phyloP scores from a whole-genome alignment of 345 rosid species.

The Salix purpurea region DNA sequence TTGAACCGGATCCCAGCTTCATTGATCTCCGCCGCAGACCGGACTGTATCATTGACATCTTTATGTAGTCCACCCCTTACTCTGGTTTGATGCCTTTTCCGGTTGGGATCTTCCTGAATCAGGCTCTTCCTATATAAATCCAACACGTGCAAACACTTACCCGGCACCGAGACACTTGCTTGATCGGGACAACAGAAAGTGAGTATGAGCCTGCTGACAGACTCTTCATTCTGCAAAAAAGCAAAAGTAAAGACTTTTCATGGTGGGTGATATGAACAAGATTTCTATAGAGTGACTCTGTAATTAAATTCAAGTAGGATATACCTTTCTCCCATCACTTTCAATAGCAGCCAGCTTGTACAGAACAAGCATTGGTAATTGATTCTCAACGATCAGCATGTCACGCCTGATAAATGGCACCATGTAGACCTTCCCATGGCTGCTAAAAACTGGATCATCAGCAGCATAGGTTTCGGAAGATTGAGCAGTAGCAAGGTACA shows the following conservation, averaged over 20 bases:
- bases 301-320: not conserved
- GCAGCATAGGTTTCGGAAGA: constrained; percentile 25
- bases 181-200: constrained; percentile 28
- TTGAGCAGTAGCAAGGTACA: constrained; percentile 8
- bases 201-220: constrained; percentile 31
- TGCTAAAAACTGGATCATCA: constrained; percentile 46
- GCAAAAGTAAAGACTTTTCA: not conserved
- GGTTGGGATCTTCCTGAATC: not conserved
- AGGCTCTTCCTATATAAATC: constrained; percentile 35
- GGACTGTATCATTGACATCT: constrained; percentile 9
- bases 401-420: constrained; percentile 40
- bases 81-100: not conserved
- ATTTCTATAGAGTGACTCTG: not conserved
- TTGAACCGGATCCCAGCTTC: constrained; percentile 42
- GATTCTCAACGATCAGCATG: constrained; percentile 54
- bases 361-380: constrained; percentile 39
- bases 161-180: constrained; percentile 1
- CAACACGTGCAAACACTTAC: constrained; percentile 40
- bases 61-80: not conserved
- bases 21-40: constrained; percentile 38
- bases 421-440: constrained; percentile 35
- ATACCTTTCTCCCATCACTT: constrained; percentile 18
- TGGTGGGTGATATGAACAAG: not conserved
- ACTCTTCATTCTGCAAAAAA: constrained; percentile 28
- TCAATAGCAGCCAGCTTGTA: constrained; percentile 26